phyloP scores from a whole-genome alignment of 805 yeast species.

The Ogataea polymorpha region DNA sequence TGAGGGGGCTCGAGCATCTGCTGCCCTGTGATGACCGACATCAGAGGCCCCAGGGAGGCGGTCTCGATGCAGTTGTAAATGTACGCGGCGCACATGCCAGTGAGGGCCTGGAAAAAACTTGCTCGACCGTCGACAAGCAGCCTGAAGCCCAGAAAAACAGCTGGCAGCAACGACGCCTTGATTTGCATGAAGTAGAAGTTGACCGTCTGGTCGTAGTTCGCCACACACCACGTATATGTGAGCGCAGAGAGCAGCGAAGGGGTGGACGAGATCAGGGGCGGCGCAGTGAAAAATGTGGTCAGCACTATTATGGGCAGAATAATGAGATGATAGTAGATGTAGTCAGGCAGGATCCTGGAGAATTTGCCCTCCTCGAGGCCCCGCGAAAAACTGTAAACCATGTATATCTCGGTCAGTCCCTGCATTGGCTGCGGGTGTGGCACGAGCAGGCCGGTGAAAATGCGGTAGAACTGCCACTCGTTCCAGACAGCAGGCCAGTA shows the following conservation, averaged over 20 bases:
- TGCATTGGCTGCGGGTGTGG: slow-evolving; percentile 41
- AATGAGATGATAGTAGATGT: slow-evolving; percentile 49
- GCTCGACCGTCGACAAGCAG: slow-evolving; percentile 44
- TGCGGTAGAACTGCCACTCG: slow-evolving; percentile 42
- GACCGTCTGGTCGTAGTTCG: slow-evolving; percentile 49
- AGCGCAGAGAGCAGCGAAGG: slow-evolving; percentile 50
- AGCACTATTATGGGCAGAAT: slow-evolving; percentile 46
- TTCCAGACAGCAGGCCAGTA: slow-evolving; percentile 31
- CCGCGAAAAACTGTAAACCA: slow-evolving; percentile 54
- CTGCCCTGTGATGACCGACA: slow-evolving; percentile 31
- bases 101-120: slow-evolving; percentile 38
- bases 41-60: slow-evolving; percentile 46
- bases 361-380: slow-evolving; percentile 55
- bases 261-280: slow-evolving; percentile 29
- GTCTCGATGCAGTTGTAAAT: slow-evolving; percentile 63
- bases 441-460: slow-evolving; percentile 49
- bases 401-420: slow-evolving; percentile 50
- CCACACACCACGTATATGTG: slow-evolving; percentile 61
- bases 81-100: slow-evolving; percentile 58
- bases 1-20: slow-evolving; percentile 24
- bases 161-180: slow-evolving; percentile 54
- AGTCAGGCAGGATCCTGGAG: slow-evolving; percentile 48
- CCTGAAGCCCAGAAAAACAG: slow-evolving; percentile 39
- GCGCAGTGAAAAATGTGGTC: slow-evolving; percentile 28
- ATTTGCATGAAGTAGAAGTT: slow-evolving; percentile 53